A percentile compares a stretch with the other conserved stretches of the same genome.
These are phyloP conservation scores for Ensete ventricosum DNA, from an alignment of 176 grass and related monocot species.

Conservation along the genomic window DNA sequence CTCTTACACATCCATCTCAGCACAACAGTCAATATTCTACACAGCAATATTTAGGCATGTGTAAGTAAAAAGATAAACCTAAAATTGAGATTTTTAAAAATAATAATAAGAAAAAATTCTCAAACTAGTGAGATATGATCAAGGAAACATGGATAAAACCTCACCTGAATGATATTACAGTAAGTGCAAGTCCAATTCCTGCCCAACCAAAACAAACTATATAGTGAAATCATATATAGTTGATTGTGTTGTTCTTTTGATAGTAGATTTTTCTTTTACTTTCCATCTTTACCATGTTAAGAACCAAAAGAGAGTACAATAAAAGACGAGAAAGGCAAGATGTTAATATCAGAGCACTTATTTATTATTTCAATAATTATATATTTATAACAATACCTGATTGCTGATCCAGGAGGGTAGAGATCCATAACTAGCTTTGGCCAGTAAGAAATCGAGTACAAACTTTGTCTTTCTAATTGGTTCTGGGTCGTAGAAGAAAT, in stretches of 20 bases:
- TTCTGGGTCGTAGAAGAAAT: constrained; percentile 21
- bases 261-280: background rate
- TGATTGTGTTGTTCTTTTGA: background rate
- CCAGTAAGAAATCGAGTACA: constrained; percentile 36
- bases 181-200: constrained; percentile 94
- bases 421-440: constrained; percentile 60
- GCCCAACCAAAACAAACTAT: constrained; percentile 27
- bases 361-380: background rate
- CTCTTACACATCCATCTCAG: background rate
- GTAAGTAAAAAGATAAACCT: background rate
- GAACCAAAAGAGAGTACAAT: background rate
- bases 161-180: constrained; percentile 82
- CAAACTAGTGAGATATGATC: background rate
- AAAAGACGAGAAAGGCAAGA: background rate
- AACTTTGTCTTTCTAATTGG: constrained; percentile 41
- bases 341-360: background rate
- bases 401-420: constrained; percentile 61
- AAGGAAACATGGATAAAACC: constrained; percentile 3
- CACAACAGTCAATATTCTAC: background rate
- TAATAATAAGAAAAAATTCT: background rate
- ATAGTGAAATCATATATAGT: background rate
- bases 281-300: too few relatives aligned
- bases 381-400: constrained; percentile 45
- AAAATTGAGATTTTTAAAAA: background rate
- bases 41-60: background rate